A percentile compares a stretch with the other conserved stretches of the same genome.
Evolutionary conservation across 2,329 filamentous ascomycete genomes (phyloP).

Genomic region (Claviceps arundinis): DNA sequence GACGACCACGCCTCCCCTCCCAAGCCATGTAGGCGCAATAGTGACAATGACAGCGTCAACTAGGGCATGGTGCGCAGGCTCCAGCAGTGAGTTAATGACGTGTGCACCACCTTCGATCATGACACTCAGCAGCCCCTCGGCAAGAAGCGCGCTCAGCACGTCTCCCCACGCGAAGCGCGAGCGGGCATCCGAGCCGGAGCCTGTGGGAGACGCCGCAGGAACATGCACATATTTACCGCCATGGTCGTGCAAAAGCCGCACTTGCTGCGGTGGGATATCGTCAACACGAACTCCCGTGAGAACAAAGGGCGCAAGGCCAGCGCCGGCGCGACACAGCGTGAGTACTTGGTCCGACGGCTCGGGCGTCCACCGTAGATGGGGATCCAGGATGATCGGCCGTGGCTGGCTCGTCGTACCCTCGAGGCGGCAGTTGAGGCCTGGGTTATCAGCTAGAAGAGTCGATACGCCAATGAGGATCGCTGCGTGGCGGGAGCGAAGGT

Average conservation of each 20-base stretch:
- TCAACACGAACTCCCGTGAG: conserved; percentile 36
- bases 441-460: conserved; percentile 75
- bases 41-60: conserved; percentile 75
- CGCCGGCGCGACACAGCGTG: conserved; percentile 46
- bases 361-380: conserved; percentile 59
- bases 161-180: conserved; percentile 48
- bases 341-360: conserved; percentile 49
- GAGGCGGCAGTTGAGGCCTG: conserved; percentile 71
- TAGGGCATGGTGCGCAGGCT: conserved; percentile 42
- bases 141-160: conserved; percentile 44
- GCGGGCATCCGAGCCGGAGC: conserved; percentile 20
- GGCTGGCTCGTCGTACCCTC: conserved; percentile 54
- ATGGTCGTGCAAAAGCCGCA: conserved; percentile 28
- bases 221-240: conserved; percentile 41
- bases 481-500: conserved; percentile 67
- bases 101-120: conserved; percentile 85
- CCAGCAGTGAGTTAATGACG: conserved; percentile 73
- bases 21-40: conserved; percentile 83
- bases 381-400: conserved; percentile 71
- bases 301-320: conserved; percentile 62
- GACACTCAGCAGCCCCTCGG: conserved; percentile 55
- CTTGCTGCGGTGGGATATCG: conserved; percentile 31
- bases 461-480: conserved; percentile 77
- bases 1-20: conserved; percentile 66
- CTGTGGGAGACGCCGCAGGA: conserved; percentile 13